phyloP scores from a whole-genome alignment of 176 grass and related monocot species.

The Cenchrus fungigraminus region DNA sequence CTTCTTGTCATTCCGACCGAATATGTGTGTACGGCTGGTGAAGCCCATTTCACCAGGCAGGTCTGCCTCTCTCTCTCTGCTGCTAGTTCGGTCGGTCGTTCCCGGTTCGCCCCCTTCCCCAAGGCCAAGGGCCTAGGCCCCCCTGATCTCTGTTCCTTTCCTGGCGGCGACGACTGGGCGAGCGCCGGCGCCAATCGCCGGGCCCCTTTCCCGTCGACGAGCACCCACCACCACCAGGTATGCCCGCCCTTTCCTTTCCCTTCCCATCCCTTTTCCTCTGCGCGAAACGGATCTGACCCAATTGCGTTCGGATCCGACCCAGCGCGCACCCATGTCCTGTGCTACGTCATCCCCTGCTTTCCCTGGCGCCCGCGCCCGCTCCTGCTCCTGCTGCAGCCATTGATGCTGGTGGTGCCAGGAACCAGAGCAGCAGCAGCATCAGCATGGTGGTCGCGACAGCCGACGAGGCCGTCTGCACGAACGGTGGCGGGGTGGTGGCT shows the following conservation, averaged over 20 bases:
- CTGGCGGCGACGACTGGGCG: background rate
- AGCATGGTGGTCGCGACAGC: background rate
- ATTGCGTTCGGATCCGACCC: background rate
- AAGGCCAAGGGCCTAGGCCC: too few relatives aligned
- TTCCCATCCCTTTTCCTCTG: background rate
- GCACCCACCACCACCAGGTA: background rate
- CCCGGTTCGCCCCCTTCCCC: background rate
- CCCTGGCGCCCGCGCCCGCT: background rate
- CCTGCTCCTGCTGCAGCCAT: slow-evolving; percentile 10
- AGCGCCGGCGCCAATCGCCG: background rate
- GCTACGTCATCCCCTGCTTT: background rate
- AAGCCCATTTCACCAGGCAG: too few relatives aligned
- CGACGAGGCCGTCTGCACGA: background rate
- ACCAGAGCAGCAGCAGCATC: background rate
- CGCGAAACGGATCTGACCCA: background rate
- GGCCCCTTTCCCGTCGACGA: background rate
- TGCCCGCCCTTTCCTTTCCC: background rate
- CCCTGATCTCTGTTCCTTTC: background rate
- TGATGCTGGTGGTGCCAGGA: background rate
- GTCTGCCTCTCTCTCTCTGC: too few relatives aligned
- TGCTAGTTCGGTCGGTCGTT: too few relatives aligned
- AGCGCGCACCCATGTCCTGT: background rate
- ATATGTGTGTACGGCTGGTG: too few relatives aligned
- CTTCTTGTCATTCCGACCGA: too few relatives aligned
- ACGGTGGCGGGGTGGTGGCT: background rate